phyloP scores from a whole-genome alignment of 2,329 filamentous ascomycete species.

The Ophiostoma triangulosporum region DNA sequence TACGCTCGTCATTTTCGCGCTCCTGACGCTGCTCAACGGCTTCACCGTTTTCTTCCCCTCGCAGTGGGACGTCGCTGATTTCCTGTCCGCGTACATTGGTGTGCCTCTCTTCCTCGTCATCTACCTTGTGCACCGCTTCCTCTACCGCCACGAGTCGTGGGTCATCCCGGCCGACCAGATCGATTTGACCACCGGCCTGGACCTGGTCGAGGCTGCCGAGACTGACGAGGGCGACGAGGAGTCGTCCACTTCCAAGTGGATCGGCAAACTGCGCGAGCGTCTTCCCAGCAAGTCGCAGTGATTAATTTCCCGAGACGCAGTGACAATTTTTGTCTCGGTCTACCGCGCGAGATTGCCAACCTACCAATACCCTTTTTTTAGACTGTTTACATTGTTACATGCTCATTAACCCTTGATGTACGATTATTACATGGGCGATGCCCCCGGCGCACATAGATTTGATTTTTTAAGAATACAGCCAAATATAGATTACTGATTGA shows the following conservation, averaged over 20 bases:
- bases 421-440: too few species aligned
- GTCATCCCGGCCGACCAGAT: neutral
- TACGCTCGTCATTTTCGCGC: slow-evolving; percentile 11
- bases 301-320: too few species aligned
- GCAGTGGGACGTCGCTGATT: slow-evolving; percentile 39
- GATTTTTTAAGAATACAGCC: too few species aligned
- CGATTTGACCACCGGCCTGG: neutral
- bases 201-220: neutral
- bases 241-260: neutral
- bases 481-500: too few species aligned
- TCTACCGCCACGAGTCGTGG: neutral
- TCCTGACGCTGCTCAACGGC: slow-evolving; percentile 11
- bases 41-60: slow-evolving; percentile 29
- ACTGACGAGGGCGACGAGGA: neutral
- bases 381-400: too few species aligned
- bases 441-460: too few species aligned
- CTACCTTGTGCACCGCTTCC: slow-evolving; percentile 3
- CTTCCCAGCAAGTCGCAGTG: neutral
- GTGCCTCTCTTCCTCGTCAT: slow-evolving; percentile 24
- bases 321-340: too few species aligned
- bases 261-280: neutral
- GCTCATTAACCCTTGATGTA: too few species aligned
- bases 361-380: too few species aligned
- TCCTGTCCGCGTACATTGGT: slow-evolving; percentile 43
- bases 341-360: too few species aligned